A percentile compares a stretch with the other conserved stretches of the same genome.
phyloP scores from a whole-genome alignment of 176 grass and related monocot genomes.

The Eragrostis curvula region DNA sequence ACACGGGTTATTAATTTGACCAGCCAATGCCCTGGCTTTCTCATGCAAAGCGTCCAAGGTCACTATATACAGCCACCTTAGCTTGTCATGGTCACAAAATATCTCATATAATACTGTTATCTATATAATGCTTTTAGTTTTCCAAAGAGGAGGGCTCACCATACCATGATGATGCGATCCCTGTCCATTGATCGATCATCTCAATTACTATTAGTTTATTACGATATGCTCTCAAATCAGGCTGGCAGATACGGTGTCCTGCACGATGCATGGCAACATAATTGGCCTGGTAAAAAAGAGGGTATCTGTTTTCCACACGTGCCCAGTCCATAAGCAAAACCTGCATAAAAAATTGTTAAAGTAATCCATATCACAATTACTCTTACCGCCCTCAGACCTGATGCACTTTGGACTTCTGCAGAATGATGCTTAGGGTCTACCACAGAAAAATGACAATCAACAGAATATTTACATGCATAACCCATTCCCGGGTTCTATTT shows the following conservation, averaged over 20 bases:
- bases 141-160: background rate
- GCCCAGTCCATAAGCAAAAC: too few species aligned
- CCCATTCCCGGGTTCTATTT: background rate
- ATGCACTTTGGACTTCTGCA: background rate
- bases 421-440: background rate
- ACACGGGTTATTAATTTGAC: slow-evolving; percentile 44
- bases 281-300: too few species aligned
- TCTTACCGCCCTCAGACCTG: background rate
- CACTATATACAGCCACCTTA: slow-evolving; percentile 34
- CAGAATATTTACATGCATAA: background rate
- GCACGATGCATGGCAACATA: too few species aligned
- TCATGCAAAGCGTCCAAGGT: slow-evolving; percentile 39
- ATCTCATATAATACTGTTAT: slow-evolving; percentile 31
- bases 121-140: background rate
- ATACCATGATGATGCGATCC: background rate
- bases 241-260: background rate
- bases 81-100: slow-evolving; percentile 30
- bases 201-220: background rate
- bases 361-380: too few species aligned
- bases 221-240: background rate
- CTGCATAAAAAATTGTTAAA: too few species aligned
- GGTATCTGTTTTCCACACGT: too few species aligned
- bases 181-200: background rate
- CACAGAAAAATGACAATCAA: background rate
- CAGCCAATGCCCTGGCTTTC: slow-evolving; percentile 26